These are phyloP conservation scores for Saccharomyces mikatae DNA, from an alignment of 805 yeast species.

Conservation along the genomic window DNA sequence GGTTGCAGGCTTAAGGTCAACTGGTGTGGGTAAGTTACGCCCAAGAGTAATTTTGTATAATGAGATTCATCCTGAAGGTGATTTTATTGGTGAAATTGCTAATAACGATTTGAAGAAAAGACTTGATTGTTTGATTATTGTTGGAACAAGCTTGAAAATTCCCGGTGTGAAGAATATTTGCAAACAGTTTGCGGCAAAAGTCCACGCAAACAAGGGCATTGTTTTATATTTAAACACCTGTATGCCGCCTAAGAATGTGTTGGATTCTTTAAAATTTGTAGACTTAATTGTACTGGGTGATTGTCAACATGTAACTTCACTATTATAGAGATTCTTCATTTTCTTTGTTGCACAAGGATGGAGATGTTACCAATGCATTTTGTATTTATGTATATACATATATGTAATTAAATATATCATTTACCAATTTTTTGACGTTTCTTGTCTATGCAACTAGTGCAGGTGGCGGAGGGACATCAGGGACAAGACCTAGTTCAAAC, in stretches of 20 bases:
- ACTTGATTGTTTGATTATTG: constrained; percentile 74
- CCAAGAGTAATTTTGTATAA: constrained; percentile 65
- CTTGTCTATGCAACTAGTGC: constrained; percentile 22
- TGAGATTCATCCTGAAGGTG: constrained; percentile 82
- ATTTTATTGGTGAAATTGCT: constrained; percentile 69
- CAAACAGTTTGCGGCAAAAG: constrained; percentile 49
- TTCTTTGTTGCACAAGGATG: background rate
- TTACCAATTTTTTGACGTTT: background rate
- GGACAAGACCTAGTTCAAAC: constrained; percentile 57
- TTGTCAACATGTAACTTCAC: constrained; percentile 46
- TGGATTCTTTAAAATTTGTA: constrained; percentile 43
- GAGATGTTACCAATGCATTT: background rate
- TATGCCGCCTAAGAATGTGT: constrained; percentile 42
- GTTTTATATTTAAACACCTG: constrained; percentile 57
- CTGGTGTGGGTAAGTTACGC: constrained; percentile 51
- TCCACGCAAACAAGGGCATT: constrained; percentile 49
- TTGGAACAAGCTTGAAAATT: constrained; percentile 79
- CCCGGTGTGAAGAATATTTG: constrained; percentile 62
- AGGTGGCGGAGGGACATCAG: constrained; percentile 66
- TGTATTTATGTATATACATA: constrained; percentile 1
- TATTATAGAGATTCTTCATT: constrained; percentile 3
- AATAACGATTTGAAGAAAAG: constrained; percentile 53
- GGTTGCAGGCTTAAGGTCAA: constrained; percentile 58
- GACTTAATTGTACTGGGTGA: constrained; percentile 59
- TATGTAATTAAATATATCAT: background rate